Conservation (phyloP, 2,329 filamentous ascomycete species). For the Alternaria conjuncta region DNA sequence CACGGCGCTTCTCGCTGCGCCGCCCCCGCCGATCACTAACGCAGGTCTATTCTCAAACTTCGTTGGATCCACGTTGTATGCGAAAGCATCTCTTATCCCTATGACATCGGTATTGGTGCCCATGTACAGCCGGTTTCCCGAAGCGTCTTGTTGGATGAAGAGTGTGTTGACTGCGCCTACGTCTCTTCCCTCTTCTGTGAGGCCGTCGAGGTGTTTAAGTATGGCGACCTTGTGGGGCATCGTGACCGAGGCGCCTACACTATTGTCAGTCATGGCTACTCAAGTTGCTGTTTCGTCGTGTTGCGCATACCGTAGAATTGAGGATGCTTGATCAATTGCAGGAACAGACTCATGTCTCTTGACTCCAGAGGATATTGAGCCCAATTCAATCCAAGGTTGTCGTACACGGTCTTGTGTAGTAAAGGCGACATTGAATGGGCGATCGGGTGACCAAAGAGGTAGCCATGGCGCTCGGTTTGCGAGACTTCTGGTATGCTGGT, state of each 20-base stretch:
- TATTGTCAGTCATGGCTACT: not conserved
- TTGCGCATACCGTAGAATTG: constrained; percentile 67
- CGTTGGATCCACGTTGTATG: constrained; percentile 54
- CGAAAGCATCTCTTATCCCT: constrained; percentile 76
- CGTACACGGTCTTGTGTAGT: constrained; percentile 62
- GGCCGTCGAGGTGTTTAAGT: constrained; percentile 72
- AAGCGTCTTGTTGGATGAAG: constrained; percentile 63
- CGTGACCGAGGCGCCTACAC: constrained; percentile 71
- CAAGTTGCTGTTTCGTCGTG: too few relatives aligned
- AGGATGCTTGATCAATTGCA: constrained; percentile 60
- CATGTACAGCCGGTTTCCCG: constrained; percentile 62
- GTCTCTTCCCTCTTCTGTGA: constrained; percentile 74
- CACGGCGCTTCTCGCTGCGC: constrained; percentile 77
- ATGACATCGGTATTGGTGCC: constrained; percentile 84
- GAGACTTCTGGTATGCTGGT: constrained; percentile 19
- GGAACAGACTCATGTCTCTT: constrained; percentile 53
- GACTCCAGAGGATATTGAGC: constrained; percentile 58
- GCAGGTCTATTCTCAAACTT: constrained; percentile 67
- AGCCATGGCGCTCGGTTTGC: constrained; percentile 55
- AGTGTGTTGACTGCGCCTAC: constrained; percentile 84
- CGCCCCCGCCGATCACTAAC: constrained; percentile 78
- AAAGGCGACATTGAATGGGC: constrained; percentile 63
- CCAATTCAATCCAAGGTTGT: constrained; percentile 60
- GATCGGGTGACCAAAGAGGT: constrained; percentile 64
- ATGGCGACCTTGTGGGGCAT: constrained; percentile 87